Evolutionary conservation across 495 filamentous ascomycete genomes (phyloP).

Genomic region (Entonaema liquescens): DNA sequence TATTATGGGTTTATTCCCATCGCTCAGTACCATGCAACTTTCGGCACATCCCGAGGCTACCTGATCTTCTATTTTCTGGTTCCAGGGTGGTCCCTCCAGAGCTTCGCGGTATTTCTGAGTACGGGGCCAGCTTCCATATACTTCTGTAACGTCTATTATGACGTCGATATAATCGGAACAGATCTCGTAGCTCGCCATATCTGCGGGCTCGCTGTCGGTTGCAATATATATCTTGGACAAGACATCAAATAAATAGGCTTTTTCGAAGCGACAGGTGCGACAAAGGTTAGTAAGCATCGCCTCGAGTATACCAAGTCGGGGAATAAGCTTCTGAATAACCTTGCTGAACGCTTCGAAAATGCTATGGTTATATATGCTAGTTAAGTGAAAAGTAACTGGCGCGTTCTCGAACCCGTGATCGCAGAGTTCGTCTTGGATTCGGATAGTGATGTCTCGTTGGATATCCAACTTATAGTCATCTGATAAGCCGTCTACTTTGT

Average conservation of each 20-base stretch:
- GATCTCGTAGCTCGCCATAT: slow-evolving; percentile 94
- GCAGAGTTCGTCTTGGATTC: slow-evolving; percentile 95
- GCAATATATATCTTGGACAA: slow-evolving; percentile 98
- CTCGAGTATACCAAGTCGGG: slow-evolving; percentile 89
- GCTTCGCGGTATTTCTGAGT: slow-evolving; percentile 59
- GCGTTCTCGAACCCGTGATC: slow-evolving; percentile 92
- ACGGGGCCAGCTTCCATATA: slow-evolving; percentile 81
- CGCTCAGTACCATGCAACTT: slow-evolving; percentile 78
- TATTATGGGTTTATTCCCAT: slow-evolving; percentile 83
- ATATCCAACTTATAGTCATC: slow-evolving; percentile 95
- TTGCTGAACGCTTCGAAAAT: slow-evolving; percentile 99
- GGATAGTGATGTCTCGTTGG: slow-evolving; percentile 92
- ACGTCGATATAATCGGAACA: slow-evolving; percentile 98
- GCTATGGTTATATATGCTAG: slow-evolving; percentile 95
- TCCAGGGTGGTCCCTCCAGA: slow-evolving; percentile 67
- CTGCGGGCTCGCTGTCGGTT: slow-evolving; percentile 89
- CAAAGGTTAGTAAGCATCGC: slow-evolving; percentile 88
- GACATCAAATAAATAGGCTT: slow-evolving; percentile 96
- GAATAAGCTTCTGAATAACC: slow-evolving; percentile 96
- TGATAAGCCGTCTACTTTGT: slow-evolving; percentile 94
- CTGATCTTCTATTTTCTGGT: slow-evolving; percentile 70
- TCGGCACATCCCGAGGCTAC: slow-evolving; percentile 74
- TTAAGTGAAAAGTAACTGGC: slow-evolving; percentile 90
- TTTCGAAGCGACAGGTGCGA: slow-evolving; percentile 91
- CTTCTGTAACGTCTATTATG: slow-evolving; percentile 93